phyloP scores from a whole-genome alignment of 345 rosid genomes.

The Pugionium cornutum region DNA sequence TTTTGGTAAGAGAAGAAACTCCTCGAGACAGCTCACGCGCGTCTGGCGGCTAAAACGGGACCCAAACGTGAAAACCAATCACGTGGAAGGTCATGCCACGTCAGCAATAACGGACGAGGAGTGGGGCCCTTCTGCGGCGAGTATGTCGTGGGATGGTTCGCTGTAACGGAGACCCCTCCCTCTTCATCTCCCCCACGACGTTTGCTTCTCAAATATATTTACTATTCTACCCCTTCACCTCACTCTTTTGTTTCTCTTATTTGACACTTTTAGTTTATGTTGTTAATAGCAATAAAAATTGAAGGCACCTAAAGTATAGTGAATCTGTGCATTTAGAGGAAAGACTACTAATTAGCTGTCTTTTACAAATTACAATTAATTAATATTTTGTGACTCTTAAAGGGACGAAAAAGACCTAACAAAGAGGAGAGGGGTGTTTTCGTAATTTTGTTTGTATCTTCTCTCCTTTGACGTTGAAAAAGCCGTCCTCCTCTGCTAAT shows the following conservation, averaged over 20 bases:
- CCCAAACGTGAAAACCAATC: conserved; percentile 53
- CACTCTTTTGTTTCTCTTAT: neutral
- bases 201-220: neutral
- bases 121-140: conserved; percentile 35
- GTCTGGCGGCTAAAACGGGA: too few relatives aligned
- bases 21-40: too few relatives aligned
- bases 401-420: conserved; percentile 28
- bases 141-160: conserved; percentile 41
- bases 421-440: conserved; percentile 22
- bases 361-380: neutral
- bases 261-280: neutral
- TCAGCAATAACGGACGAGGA: conserved; percentile 41
- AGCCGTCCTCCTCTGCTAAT: conserved; percentile 32
- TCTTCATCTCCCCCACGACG: neutral
- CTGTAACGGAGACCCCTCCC: conserved; percentile 37
- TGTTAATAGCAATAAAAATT: neutral
- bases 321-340: too few relatives aligned
- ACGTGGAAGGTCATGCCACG: conserved; percentile 55
- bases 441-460: conserved; percentile 35
- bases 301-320: too few relatives aligned
- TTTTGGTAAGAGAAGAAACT: too few relatives aligned
- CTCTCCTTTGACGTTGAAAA: conserved; percentile 42
- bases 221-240: conserved; percentile 41
- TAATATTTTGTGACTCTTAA: neutral
- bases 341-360: conserved; percentile 8